phyloP scores from a whole-genome alignment of 441 rosid genomes.

The Theobroma grandiflorum region DNA sequence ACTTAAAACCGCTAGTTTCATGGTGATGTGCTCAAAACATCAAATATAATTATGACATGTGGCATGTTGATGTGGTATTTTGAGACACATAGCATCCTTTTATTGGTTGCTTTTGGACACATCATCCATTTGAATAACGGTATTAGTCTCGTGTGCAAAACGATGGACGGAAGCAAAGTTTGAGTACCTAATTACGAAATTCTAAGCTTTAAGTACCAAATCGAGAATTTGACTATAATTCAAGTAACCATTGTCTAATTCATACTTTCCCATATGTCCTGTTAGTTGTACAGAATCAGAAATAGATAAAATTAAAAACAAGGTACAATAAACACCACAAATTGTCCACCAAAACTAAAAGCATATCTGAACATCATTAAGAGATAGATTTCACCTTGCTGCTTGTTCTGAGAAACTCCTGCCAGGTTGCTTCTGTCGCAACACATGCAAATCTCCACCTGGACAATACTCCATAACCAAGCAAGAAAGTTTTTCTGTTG shows the following conservation, averaged over 20 bases:
- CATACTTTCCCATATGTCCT: background rate
- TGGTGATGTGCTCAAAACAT: background rate
- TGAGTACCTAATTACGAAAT: background rate
- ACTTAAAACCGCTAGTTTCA: background rate
- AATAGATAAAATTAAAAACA: background rate
- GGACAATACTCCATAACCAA: slow-evolving; percentile 90
- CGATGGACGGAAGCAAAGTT: background rate
- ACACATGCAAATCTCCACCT: slow-evolving; percentile 84
- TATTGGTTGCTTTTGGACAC: background rate
- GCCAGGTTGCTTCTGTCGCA: slow-evolving; percentile 74
- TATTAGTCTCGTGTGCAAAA: background rate
- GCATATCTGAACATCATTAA: slow-evolving; percentile 18
- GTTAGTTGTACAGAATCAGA: background rate
- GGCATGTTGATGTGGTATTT: background rate
- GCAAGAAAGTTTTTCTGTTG: slow-evolving; percentile 72
- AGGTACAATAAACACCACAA: background rate
- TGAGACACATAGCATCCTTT: background rate
- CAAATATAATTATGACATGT: background rate
- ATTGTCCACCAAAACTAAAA: background rate
- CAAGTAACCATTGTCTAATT: background rate
- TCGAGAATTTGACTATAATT: background rate
- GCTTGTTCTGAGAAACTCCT: slow-evolving; percentile 80
- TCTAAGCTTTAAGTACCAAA: background rate
- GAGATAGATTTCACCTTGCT: slow-evolving; percentile 51
- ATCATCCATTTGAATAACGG: background rate